A percentile compares a stretch with the other conserved stretches of the same genome.
Evolutionary conservation across 2,329 filamentous ascomycete species (phyloP).

Genomic region (Cadophora luteo-olivacea): DNA sequence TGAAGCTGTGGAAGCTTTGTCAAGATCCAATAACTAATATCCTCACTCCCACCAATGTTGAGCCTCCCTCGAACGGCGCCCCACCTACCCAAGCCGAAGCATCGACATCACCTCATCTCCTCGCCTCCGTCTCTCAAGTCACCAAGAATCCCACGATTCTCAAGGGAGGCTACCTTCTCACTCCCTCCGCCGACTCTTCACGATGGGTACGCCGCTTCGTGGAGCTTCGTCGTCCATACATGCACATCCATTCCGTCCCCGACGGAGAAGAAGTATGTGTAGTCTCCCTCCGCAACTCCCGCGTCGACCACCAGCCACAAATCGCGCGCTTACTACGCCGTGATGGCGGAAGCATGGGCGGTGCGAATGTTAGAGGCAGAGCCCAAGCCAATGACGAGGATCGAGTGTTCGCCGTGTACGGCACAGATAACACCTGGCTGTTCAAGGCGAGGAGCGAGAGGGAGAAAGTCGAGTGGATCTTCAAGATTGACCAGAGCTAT

Average conservation of each 20-base stretch:
- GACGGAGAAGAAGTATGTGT: constrained; percentile 91
- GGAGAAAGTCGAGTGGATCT: constrained; percentile 97
- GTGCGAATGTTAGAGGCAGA: constrained; percentile 40
- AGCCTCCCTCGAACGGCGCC: constrained; percentile 71
- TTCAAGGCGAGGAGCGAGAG: constrained; percentile 89
- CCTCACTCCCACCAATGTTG: constrained; percentile 66
- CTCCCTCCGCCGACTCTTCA: constrained; percentile 80
- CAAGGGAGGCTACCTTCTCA: constrained; percentile 87
- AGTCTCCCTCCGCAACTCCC: constrained; percentile 85
- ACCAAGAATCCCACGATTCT: constrained; percentile 82
- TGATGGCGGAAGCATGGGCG: constrained; percentile 32
- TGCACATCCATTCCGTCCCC: constrained; percentile 85
- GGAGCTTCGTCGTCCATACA: constrained; percentile 87
- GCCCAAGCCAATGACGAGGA: constrained; percentile 38
- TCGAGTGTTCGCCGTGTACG: constrained; percentile 89
- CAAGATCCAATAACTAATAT: constrained; percentile 51
- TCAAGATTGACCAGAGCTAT: constrained; percentile 80
- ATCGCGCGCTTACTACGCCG: constrained; percentile 75
- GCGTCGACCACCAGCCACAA: constrained; percentile 92
- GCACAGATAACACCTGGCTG: constrained; percentile 91
- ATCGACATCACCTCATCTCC: constrained; percentile 55
- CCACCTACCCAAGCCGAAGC: constrained; percentile 39
- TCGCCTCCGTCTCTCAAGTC: constrained; percentile 78
- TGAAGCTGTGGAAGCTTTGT: constrained; percentile 44
- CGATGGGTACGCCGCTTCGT: constrained; percentile 93